phyloP scores from a whole-genome alignment of 129 eudicot genomes.

The Apium graveolens region DNA sequence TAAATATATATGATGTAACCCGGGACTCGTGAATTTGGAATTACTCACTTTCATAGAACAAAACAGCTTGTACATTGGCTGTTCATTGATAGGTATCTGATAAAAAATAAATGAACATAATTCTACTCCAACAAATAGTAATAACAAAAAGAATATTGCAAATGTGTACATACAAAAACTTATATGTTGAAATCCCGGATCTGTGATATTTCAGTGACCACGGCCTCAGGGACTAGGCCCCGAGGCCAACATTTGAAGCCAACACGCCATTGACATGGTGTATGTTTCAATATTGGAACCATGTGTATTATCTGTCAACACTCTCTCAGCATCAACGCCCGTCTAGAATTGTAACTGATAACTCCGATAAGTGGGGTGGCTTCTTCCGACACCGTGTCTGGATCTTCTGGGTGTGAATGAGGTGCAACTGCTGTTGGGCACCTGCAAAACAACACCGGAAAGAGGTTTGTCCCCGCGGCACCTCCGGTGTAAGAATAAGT shows the following conservation, averaged over 20 bases:
- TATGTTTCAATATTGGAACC: not conserved
- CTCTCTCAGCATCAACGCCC: constrained; percentile 6
- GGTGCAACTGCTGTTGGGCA: no score
- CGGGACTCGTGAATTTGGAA: not conserved
- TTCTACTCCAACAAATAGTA: not conserved
- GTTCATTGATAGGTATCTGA: not conserved
- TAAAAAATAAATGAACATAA: no score
- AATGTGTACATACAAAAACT: not conserved
- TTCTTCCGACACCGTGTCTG: no score
- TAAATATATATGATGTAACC: not conserved
- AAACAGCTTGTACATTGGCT: not conserved
- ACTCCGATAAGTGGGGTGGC: no score
- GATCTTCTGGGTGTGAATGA: no score
- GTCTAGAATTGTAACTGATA: no score
- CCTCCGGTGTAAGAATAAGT: no score
- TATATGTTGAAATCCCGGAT: not conserved
- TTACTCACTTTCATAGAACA: not conserved
- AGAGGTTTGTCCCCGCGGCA: no score
- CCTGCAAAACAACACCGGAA: no score
- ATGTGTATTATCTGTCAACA: not conserved
- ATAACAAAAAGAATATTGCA: not conserved
- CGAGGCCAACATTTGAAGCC: constrained; percentile 21
- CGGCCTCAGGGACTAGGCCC: constrained; percentile 33
- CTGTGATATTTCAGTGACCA: constrained; percentile 15
- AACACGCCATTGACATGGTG: constrained; percentile 13